Conservation (phyloP, 148 eudicot genomes). For the Fagopyrum tataricum region DNA sequence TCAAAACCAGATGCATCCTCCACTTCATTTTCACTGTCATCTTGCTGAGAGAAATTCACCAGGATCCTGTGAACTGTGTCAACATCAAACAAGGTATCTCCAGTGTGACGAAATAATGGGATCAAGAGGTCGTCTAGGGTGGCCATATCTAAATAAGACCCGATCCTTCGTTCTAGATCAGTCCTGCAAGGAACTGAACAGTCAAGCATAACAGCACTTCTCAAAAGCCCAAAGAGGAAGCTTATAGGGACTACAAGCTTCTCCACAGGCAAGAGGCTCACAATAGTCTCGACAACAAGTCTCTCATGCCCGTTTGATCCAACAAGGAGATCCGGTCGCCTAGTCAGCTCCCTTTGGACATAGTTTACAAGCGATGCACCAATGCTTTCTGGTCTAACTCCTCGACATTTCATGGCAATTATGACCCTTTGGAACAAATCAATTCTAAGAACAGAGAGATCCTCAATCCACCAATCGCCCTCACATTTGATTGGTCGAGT, state of each 20-base stretch:
- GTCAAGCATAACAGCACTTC: conserved; percentile 72
- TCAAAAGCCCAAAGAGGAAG: conserved; percentile 74
- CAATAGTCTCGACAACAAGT: conserved; percentile 68
- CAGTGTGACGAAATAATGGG: conserved; percentile 75
- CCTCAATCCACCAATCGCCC: conserved; percentile 96
- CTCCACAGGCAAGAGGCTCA: conserved; percentile 79
- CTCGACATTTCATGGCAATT: conserved; percentile 85
- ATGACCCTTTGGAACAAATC: conserved; percentile 71
- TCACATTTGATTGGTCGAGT: conserved; percentile 60
- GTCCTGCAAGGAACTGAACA: conserved; percentile 57
- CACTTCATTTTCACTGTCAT: conserved; percentile 75
- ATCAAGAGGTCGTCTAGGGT: conserved; percentile 83
- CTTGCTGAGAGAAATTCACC: conserved; percentile 78
- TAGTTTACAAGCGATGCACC: conserved; percentile 82
- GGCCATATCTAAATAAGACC: conserved; percentile 81
- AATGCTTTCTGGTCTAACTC: conserved; percentile 87
- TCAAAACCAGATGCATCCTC: conserved; percentile 58
- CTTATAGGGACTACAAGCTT: conserved; percentile 65
- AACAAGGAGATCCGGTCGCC: conserved; percentile 41
- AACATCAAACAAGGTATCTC: conserved; percentile 84
- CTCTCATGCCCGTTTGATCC: conserved; percentile 42
- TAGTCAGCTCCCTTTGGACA: conserved; percentile 53
- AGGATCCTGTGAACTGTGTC: conserved; percentile 83
- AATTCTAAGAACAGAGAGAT: conserved; percentile 65
- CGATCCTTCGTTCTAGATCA: conserved; percentile 87